Evolutionary conservation across 1,284 basidiomycete genomes (phyloP).

Genomic region (Xerocomus minutiporus): DNA sequence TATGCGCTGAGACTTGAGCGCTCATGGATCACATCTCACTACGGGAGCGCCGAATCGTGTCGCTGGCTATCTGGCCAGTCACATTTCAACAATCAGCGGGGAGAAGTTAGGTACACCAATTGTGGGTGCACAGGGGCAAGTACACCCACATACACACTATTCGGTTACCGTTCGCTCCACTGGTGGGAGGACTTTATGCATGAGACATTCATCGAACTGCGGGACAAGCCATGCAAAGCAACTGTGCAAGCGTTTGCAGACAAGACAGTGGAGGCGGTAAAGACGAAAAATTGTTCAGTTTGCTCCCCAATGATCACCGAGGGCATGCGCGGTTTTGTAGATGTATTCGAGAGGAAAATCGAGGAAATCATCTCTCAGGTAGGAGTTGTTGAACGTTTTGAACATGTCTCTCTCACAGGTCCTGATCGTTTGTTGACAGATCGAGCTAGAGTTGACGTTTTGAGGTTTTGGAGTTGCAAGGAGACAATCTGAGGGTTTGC

Average conservation of each 20-base stretch:
- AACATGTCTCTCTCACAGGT: neutral
- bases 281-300: neutral
- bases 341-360: neutral
- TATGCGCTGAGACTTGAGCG: conserved; percentile 2
- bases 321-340: conserved; percentile 3
- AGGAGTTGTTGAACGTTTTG: neutral
- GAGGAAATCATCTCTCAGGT: conserved; percentile 1
- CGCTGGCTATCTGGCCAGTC: conserved; percentile 4
- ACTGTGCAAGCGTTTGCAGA: conserved; percentile 6
- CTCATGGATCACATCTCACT: conserved; percentile 20
- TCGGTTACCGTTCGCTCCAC: neutral
- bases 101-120: neutral
- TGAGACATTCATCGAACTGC: conserved; percentile 1
- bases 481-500: neutral
- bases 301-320: conserved; percentile 11
- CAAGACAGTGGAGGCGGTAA: conserved; percentile 8
- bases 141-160: neutral
- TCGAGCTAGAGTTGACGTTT: neutral
- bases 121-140: neutral
- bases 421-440: neutral
- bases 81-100: too few species aligned
- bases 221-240: conserved; percentile 13
- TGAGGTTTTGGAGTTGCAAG: neutral
- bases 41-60: neutral
- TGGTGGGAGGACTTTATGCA: conserved; percentile 24